Conservation (phyloP, 768 basidiomycete species). For the Suillus discolor region DNA sequence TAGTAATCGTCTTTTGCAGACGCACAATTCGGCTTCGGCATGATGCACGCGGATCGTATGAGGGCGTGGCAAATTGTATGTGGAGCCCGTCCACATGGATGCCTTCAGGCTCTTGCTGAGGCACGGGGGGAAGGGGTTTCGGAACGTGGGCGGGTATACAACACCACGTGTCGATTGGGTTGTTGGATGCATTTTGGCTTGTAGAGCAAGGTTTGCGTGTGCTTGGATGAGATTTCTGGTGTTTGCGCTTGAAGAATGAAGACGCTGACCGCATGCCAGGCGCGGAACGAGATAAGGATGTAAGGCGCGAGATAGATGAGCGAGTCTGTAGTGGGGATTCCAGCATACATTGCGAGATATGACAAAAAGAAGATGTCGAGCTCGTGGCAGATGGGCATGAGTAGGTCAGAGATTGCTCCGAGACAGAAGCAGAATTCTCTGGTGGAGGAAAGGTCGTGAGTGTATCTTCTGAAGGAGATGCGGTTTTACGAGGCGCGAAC, state of each 20-base stretch:
- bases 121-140: slow-evolving; percentile 24
- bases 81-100: slow-evolving; percentile 24
- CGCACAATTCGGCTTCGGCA: slow-evolving; percentile 27
- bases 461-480: background rate
- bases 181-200: background rate
- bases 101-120: slow-evolving; percentile 6
- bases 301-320: slow-evolving; percentile 18
- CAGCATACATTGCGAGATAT: slow-evolving; percentile 16
- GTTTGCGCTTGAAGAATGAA: slow-evolving; percentile 30
- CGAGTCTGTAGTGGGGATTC: slow-evolving; percentile 17
- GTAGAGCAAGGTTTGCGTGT: slow-evolving; percentile 5
- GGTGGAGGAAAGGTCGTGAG: background rate
- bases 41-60: slow-evolving; percentile 8
- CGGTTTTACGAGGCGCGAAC: slow-evolving; percentile 10
- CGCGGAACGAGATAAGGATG: slow-evolving; percentile 13
- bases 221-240: background rate
- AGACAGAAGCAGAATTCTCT: slow-evolving; percentile 5
- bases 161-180: slow-evolving; percentile 14
- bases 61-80: slow-evolving; percentile 23
- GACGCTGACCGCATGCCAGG: slow-evolving; percentile 22
- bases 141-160: slow-evolving; percentile 8
- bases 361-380: slow-evolving; percentile 29
- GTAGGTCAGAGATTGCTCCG: slow-evolving; percentile 9
- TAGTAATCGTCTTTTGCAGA: slow-evolving; percentile 38
- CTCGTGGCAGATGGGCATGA: slow-evolving; percentile 14